A percentile compares a stretch with the other conserved stretches of the same genome.
Conservation (phyloP, 495 filamentous ascomycete species). For the Elaphomyces granulatus region DNA sequence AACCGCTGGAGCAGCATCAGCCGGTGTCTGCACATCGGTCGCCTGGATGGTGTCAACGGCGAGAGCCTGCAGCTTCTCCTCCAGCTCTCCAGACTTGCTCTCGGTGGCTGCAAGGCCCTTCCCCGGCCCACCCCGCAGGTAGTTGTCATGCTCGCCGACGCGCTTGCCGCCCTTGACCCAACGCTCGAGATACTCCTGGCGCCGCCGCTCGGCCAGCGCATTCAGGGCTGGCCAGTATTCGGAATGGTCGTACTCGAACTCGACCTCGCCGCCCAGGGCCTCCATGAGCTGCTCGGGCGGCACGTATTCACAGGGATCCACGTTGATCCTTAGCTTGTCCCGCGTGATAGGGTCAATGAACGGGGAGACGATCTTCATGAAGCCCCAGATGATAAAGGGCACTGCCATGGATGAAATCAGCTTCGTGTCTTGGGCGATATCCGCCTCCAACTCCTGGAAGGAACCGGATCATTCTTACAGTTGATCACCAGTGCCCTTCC, state of each 20-base stretch:
- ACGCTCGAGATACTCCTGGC: slow-evolving; percentile 41
- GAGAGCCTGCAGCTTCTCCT: slow-evolving; percentile 2
- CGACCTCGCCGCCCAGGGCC: slow-evolving; percentile 35
- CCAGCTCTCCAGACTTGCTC: slow-evolving; percentile 1
- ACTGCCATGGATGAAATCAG: slow-evolving; percentile 37
- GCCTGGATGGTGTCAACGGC: background rate
- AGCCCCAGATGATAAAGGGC: slow-evolving; percentile 73
- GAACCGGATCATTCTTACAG: slow-evolving; percentile 35
- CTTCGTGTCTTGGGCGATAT: too few relatives aligned
- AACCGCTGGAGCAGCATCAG: too few relatives aligned
- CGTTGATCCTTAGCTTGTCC: slow-evolving; percentile 91
- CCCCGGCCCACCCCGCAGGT: slow-evolving; percentile 49
- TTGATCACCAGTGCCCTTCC: slow-evolving; percentile 80
- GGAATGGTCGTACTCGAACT: slow-evolving; percentile 80
- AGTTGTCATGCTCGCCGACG: slow-evolving; percentile 73
- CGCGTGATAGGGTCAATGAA: slow-evolving; percentile 90
- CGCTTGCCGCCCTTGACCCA: slow-evolving; percentile 69
- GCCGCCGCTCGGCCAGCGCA: slow-evolving; percentile 46
- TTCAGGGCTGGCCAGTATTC: slow-evolving; percentile 80
- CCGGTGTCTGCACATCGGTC: too few relatives aligned
- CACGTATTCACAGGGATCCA: slow-evolving; percentile 64
- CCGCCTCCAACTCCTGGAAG: too few relatives aligned
- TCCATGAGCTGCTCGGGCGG: slow-evolving; percentile 66
- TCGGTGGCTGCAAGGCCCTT: slow-evolving; percentile 20
- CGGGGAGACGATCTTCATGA: slow-evolving; percentile 89